Conservation (phyloP, 2,329 filamentous ascomycete species). For the Microdochium nivale region DNA sequence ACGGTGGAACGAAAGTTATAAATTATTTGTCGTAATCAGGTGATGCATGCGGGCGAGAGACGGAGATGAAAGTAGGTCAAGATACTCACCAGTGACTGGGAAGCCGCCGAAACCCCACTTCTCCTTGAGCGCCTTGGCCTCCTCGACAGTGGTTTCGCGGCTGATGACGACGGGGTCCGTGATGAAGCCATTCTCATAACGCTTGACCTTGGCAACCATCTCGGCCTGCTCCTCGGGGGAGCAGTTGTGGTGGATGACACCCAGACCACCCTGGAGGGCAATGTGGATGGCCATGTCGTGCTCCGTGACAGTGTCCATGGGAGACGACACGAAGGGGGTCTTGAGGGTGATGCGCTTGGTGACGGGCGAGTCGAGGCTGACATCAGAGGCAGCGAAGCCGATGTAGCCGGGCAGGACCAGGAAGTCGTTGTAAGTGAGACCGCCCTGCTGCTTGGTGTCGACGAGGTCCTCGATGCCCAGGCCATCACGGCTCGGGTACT, state of each 20-base stretch:
- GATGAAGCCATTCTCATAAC: constrained; percentile 99
- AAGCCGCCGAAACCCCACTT: constrained; percentile 98
- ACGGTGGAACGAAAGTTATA: constrained; percentile 99
- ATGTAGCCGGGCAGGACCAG: constrained; percentile 95
- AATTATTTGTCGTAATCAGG: constrained; percentile 73
- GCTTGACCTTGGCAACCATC: constrained; percentile 99
- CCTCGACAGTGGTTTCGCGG: constrained; percentile 77
- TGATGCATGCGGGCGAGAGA: constrained; percentile 20
- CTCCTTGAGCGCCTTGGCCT: constrained; percentile 88
- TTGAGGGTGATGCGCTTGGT: constrained; percentile 95
- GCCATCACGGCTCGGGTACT: constrained; percentile 76
- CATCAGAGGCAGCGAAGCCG: constrained; percentile 88
- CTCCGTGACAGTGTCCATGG: constrained; percentile 99
- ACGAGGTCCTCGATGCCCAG: constrained; percentile 80
- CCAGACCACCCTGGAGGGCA: constrained; percentile 77
- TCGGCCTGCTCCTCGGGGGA: constrained; percentile 94
- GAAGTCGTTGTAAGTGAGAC: constrained; percentile 98
- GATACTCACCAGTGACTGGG: constrained; percentile 86
- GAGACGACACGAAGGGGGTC: constrained; percentile 93
- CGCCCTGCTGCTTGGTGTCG: constrained; percentile 85
- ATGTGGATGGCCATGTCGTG: constrained; percentile 99
- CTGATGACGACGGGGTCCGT: constrained; percentile 88
- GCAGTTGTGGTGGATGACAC: constrained; percentile 99
- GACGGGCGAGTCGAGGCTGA: constrained; percentile 80
- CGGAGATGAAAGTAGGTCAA: constrained; percentile 7